A percentile compares a stretch with the other conserved stretches of the same genome.
Conservation (phyloP, 2,329 filamentous ascomycete species). For the Pseudogymnoascus sp. region DNA sequence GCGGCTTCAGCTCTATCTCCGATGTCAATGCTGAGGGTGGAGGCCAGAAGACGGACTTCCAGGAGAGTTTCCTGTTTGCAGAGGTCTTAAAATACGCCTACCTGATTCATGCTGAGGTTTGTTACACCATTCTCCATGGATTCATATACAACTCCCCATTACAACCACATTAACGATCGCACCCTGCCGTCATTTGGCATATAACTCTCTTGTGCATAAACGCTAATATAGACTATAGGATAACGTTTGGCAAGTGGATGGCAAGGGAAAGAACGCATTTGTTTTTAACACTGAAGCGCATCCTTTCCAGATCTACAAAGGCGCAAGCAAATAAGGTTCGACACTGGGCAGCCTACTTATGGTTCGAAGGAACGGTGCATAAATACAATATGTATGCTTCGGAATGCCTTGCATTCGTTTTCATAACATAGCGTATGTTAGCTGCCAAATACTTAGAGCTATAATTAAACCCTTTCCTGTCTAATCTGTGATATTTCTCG, state of each 20-base stretch:
- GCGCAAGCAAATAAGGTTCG: background rate
- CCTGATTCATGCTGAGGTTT: conserved; percentile 44
- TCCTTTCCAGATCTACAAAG: conserved; percentile 41
- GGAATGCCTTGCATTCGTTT: background rate
- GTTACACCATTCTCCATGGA: conserved; percentile 10
- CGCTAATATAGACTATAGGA: conserved; percentile 19
- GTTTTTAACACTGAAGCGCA: conserved; percentile 63
- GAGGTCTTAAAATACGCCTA: conserved; percentile 83
- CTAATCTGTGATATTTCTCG: background rate
- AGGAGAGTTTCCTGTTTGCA: conserved; percentile 84
- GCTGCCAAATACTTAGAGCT: background rate
- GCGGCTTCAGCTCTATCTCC: conserved; percentile 58
- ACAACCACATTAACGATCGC: background rate
- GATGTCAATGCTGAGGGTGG: conserved; percentile 60
- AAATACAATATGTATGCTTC: background rate
- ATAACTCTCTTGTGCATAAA: conserved; percentile 5
- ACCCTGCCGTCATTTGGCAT: conserved; percentile 4
- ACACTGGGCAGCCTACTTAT: background rate
- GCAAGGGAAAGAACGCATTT: conserved; percentile 44
- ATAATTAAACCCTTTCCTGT: background rate
- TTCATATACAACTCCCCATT: background rate
- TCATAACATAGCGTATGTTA: background rate
- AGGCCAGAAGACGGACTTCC: conserved; percentile 58
- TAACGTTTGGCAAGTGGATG: conserved; percentile 46
- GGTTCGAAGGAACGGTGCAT: background rate